A percentile compares a stretch with the other conserved stretches of the same genome.
These are phyloP conservation scores for Flammula alnicola DNA, from an alignment of 1,284 basidiomycete genomes.

Conservation along the genomic window DNA sequence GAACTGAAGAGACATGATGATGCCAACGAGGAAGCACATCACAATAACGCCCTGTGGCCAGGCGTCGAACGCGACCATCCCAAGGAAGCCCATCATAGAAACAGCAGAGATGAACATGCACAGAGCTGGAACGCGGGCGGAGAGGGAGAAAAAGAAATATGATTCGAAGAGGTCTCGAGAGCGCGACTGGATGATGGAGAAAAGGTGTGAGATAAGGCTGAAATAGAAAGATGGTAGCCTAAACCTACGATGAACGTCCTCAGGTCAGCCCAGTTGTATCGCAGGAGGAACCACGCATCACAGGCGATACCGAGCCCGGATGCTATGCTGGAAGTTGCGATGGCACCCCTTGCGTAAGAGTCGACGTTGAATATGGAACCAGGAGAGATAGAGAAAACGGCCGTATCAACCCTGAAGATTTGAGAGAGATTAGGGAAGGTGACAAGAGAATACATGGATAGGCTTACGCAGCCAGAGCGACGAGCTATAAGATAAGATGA, in stretches of 20 bases:
- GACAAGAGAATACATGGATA: neutral
- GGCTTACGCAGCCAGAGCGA: slow-evolving; percentile 55
- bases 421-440: too few species aligned
- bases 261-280: slow-evolving; percentile 55
- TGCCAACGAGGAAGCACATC: slow-evolving; percentile 57
- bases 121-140: slow-evolving; percentile 62
- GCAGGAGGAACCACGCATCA: slow-evolving; percentile 65
- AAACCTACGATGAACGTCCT: slow-evolving; percentile 55
- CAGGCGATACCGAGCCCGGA: slow-evolving; percentile 65
- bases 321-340: slow-evolving; percentile 59
- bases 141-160: slow-evolving; percentile 69
- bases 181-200: slow-evolving; percentile 40
- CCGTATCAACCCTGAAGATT: slow-evolving; percentile 48
- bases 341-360: slow-evolving; percentile 46
- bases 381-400: slow-evolving; percentile 63
- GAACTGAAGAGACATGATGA: slow-evolving; percentile 65
- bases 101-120: slow-evolving; percentile 58
- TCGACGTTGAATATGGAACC: slow-evolving; percentile 53
- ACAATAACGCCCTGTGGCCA: slow-evolving; percentile 65
- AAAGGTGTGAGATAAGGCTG: neutral
- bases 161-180: slow-evolving; percentile 60
- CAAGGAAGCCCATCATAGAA: slow-evolving; percentile 61
- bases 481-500: slow-evolving; percentile 40
- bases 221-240: neutral
- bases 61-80: slow-evolving; percentile 60